These are phyloP conservation scores for Pneumocystis wakefieldiae DNA, from an alignment of 1,139 yeast genomes.

Conservation along the genomic window DNA sequence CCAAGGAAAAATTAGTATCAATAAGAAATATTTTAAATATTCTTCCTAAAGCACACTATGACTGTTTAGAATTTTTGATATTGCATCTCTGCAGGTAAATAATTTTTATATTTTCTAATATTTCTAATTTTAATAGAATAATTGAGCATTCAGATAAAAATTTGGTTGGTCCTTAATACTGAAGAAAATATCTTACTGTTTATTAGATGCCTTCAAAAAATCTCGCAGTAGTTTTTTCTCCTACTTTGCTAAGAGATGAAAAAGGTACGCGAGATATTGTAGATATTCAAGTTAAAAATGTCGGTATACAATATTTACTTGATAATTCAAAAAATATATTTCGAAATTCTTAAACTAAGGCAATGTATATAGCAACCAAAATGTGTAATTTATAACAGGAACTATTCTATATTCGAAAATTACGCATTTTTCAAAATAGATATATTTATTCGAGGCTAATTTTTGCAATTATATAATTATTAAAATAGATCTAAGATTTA, in stretches of 20 bases:
- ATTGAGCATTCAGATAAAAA: slow-evolving; percentile 36
- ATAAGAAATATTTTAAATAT: slow-evolving; percentile 26
- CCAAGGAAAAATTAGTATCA: slow-evolving; percentile 23
- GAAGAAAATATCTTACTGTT: not conserved
- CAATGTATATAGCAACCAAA: not conserved
- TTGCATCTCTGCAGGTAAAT: not conserved
- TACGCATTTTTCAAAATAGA: not conserved
- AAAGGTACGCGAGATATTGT: slow-evolving; percentile 70
- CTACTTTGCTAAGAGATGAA: slow-evolving; percentile 71
- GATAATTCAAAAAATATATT: slow-evolving; percentile 31
- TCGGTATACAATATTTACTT: slow-evolving; percentile 61
- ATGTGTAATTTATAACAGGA: not conserved
- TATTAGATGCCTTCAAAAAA: slow-evolving; percentile 57
- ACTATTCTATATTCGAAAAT: not conserved
- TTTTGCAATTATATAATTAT: not conserved
- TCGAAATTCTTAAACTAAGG: not conserved
- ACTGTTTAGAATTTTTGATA: slow-evolving; percentile 23
- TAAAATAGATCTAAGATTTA: not conserved
- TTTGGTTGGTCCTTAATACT: slow-evolving; percentile 22
- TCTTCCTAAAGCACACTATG: slow-evolving; percentile 57
- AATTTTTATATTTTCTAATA: not conserved
- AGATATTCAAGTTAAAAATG: slow-evolving; percentile 76
- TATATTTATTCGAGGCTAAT: not conserved
- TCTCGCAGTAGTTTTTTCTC: slow-evolving; percentile 87
- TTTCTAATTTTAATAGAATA: slow-evolving; percentile 21